phyloP scores from a whole-genome alignment of 768 basidiomycete species.

The Termitomyces sp. region DNA sequence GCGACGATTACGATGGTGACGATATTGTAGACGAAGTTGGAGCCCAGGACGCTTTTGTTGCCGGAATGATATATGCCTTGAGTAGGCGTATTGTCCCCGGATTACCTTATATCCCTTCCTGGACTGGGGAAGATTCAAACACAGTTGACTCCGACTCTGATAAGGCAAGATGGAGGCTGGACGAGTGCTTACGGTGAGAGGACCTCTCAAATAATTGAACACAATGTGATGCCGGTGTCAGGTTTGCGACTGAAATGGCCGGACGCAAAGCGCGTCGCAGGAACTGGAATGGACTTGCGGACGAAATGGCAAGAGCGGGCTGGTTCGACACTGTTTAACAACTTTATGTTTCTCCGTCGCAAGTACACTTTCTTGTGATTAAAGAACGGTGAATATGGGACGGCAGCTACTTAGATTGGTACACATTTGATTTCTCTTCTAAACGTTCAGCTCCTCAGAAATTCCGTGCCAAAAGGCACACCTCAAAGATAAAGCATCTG shows the following conservation, averaged over 20 bases:
- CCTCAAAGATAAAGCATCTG: constrained; percentile 11
- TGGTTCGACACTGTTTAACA: constrained; percentile 53
- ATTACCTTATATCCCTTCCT: constrained; percentile 64
- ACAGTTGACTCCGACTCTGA: constrained; percentile 29
- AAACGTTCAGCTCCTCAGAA: constrained; percentile 16
- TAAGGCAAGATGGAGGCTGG: constrained; percentile 65
- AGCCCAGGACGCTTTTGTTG: constrained; percentile 78
- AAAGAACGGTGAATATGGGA: neutral
- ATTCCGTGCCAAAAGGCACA: constrained; percentile 28
- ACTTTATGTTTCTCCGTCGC: neutral
- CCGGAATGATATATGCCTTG: constrained; percentile 82
- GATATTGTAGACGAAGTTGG: constrained; percentile 66
- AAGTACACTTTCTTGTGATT: neutral
- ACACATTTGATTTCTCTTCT: neutral
- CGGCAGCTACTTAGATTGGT: neutral
- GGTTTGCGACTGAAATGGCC: constrained; percentile 81
- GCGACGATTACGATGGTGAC: constrained; percentile 28
- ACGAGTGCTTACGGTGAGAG: constrained; percentile 72
- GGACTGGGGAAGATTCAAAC: constrained; percentile 31
- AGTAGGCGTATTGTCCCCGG: constrained; percentile 70
- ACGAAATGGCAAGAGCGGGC: constrained; percentile 68
- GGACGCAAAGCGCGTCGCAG: constrained; percentile 64
- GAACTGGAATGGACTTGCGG: constrained; percentile 63
- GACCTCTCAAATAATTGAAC: neutral
- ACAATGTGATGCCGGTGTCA: constrained; percentile 18